Base-by-base conservation (phyloP, 805 yeast genomes). In the Ogataea kodamae region DNA sequence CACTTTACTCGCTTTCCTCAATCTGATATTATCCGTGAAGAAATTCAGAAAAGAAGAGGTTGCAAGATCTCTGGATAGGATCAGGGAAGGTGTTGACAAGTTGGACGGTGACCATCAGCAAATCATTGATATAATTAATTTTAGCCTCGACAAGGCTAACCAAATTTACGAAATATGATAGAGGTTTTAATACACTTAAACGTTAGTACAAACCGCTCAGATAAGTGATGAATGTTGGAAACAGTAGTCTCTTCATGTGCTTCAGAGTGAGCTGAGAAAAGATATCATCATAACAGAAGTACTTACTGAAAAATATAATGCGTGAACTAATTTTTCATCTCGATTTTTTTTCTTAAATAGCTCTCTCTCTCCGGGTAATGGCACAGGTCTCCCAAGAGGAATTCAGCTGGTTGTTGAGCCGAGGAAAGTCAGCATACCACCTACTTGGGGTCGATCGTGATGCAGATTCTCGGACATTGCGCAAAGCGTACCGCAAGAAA, bases 211-310 rank as follows among this genome's bases (percentile, higher is more conserved):
- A 12, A 9, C 30, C 18, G 37, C 30, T 58, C 62, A 57, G 61
- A 51, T 33, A 43, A 45, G 35, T 64, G 68, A 64, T 65, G 67
- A 65, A 65, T 65, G 74, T 69, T 70, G 74, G 73, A 62, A 60
- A 56, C 50, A 61, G 49, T 33, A 27, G 48, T 65, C 69, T 66
- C 70, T 73, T 69, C 74, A 73, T 67, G 62, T 65, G 50, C 58
- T 68, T 70, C 65, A 52, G 75, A 70, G 75, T 70, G 75, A 70
- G 75, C 75, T 70, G 75, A 70, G 75, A 67, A 62, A 61, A 66
- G 33, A 62, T 68, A 54, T 70, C 75, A 70, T 70, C 75, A 67
- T 59, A 54, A 55, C 51, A 41, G 39, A 18, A 28, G 22, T 20
- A 32, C 29, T 18, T 19, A 35, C 28, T 22, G 10, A 18, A 22